Percentiles rank a stretch among this genome's conserved stretches.
phyloP scores from a whole-genome alignment of 208 protist genomes.

The Wallacemonas sp. region DNA sequence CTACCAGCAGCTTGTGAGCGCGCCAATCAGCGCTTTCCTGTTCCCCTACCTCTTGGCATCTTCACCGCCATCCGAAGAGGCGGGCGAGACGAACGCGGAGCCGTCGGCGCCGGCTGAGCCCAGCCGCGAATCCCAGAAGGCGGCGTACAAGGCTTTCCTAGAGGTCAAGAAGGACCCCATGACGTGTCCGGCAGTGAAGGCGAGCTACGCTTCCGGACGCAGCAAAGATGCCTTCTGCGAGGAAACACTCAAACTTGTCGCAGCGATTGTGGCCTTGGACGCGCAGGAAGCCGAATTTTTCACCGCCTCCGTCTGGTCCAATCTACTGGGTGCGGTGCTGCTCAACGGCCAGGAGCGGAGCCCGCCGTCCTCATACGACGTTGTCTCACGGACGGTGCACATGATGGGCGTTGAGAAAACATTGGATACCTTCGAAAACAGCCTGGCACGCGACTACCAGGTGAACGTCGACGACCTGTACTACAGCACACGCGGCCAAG shows the following conservation, averaged over 20 bases:
- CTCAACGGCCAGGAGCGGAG: slow-evolving; percentile 81
- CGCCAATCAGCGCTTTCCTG: slow-evolving; percentile 41
- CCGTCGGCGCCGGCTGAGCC: neutral
- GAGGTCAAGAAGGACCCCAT: slow-evolving; percentile 21
- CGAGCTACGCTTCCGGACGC: slow-evolving; percentile 10
- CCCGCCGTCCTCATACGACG: slow-evolving; percentile 51
- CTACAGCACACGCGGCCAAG: slow-evolving; percentile 50
- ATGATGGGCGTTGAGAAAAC: slow-evolving; percentile 9
- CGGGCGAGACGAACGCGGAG: neutral
- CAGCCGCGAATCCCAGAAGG: neutral
- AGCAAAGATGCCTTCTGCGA: slow-evolving; percentile 31
- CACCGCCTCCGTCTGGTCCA: slow-evolving; percentile 28
- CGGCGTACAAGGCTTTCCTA: slow-evolving; percentile 6
- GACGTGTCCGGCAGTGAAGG: slow-evolving; percentile 9
- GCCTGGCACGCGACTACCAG: neutral
- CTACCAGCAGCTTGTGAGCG: slow-evolving; percentile 50
- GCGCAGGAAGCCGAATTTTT: slow-evolving; percentile 35
- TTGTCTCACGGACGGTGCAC: slow-evolving; percentile 28
- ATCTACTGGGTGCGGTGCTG: slow-evolving; percentile 67
- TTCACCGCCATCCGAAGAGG: neutral
- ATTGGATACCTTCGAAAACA: slow-evolving; percentile 34
- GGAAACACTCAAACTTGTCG: slow-evolving; percentile 25
- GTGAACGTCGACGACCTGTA: slow-evolving; percentile 14
- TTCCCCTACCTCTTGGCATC: slow-evolving; percentile 59
- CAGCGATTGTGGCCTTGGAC: slow-evolving; percentile 30